Percentiles rank a stretch among this genome's conserved stretches.
Conservation (phyloP, 768 basidiomycete genomes). For the Phanerochaete carnosa region DNA sequence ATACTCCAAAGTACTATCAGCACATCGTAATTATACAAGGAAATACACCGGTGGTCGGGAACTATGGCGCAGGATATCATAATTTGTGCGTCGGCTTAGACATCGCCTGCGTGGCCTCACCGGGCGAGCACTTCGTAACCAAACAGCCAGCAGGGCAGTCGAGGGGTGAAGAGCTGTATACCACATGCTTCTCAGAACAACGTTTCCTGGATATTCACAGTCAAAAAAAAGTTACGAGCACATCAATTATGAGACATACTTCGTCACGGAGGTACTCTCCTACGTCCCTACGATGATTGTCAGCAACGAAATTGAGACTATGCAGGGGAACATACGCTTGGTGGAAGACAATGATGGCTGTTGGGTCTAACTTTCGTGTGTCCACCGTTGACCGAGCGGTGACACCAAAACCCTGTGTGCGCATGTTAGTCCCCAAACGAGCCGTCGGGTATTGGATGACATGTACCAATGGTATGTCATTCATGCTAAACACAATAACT, state of each 20-base stretch:
- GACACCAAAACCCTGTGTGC: slow-evolving; percentile 87
- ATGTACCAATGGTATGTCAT: slow-evolving; percentile 84
- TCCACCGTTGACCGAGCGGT: slow-evolving; percentile 95
- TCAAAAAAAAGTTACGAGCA: background rate
- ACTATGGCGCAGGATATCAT: background rate
- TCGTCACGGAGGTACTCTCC: slow-evolving; percentile 98
- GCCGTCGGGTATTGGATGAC: background rate
- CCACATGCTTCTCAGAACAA: slow-evolving; percentile 47
- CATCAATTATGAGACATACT: slow-evolving; percentile 39
- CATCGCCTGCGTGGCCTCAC: slow-evolving; percentile 1
- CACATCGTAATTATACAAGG: background rate
- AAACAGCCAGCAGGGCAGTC: slow-evolving; percentile 3
- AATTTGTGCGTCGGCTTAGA: background rate
- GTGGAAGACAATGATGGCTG: slow-evolving; percentile 96
- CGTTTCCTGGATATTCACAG: slow-evolving; percentile 55
- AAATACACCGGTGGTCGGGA: background rate
- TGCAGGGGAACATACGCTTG: slow-evolving; percentile 69
- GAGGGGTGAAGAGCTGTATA: background rate
- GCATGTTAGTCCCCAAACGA: background rate
- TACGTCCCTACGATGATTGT: slow-evolving; percentile 65
- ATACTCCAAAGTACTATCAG: background rate
- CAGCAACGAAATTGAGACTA: background rate
- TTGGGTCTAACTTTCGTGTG: slow-evolving; percentile 95
- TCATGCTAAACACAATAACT: slow-evolving; percentile 96
- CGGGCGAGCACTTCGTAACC: slow-evolving; percentile 46